phyloP scores from a whole-genome alignment of 208 protist genomes.

The Acanthamoeba castellanii region DNA sequence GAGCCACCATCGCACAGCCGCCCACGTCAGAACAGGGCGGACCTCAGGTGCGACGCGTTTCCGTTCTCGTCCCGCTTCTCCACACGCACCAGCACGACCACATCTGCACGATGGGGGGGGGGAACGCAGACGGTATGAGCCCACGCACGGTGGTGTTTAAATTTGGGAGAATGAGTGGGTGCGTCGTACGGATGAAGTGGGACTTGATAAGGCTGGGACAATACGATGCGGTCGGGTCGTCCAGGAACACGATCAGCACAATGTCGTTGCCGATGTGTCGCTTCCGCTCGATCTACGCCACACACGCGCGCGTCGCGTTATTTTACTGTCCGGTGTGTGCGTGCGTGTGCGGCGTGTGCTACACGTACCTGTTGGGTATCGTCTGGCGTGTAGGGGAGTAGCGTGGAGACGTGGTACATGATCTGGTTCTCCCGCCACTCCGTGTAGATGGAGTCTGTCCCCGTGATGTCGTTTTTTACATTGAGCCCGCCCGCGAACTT shows the following conservation, averaged over 20 bases:
- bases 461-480: conserved; percentile 39
- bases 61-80: conserved; percentile 1
- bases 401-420: conserved; percentile 66
- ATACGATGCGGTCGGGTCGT: conserved; percentile 20
- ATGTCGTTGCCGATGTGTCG: conserved; percentile 70
- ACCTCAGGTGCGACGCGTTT: conserved; percentile 14
- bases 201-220: conserved; percentile 14
- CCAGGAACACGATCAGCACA: conserved; percentile 56
- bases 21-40: neutral
- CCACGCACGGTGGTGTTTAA: neutral
- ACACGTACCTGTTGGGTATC: conserved; percentile 33
- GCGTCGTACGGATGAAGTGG: conserved; percentile 45
- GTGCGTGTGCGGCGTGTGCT: neutral
- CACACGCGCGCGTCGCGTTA: too few species aligned
- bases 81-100: conserved; percentile 10
- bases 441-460: conserved; percentile 25
- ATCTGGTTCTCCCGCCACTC: conserved; percentile 45
- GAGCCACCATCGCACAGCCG: neutral
- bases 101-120: neutral
- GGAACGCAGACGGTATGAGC: too few species aligned
- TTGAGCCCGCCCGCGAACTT: conserved; percentile 34
- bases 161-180: neutral
- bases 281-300: conserved; percentile 38
- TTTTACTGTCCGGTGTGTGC: too few species aligned
- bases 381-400: conserved; percentile 16